Evolutionary conservation across 2,329 filamentous ascomycete species (phyloP).

Genomic region (Intubia oerlemansii): DNA sequence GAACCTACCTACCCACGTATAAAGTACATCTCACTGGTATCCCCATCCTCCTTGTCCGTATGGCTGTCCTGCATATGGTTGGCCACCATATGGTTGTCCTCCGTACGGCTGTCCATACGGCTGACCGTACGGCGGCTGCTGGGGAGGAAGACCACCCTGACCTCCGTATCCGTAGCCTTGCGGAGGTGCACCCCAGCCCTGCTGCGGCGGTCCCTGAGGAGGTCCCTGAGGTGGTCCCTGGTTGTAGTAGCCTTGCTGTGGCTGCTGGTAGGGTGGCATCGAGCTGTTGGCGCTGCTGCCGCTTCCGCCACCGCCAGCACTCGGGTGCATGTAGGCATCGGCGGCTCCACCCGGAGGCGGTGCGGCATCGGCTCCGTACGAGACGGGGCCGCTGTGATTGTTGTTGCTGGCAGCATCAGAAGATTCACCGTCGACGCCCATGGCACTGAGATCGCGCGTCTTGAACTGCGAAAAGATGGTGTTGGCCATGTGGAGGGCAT

Average conservation of each 20-base stretch:
- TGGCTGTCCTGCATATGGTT: neutral
- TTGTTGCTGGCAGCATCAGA: slow-evolving; percentile 20
- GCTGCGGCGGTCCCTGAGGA: neutral
- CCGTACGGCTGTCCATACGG: slow-evolving; percentile 4
- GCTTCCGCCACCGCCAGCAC: slow-evolving; percentile 3
- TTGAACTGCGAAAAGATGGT: slow-evolving; percentile 41
- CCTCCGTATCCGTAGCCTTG: slow-evolving; percentile 2
- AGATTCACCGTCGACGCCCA: too few relatives aligned
- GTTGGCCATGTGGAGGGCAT: slow-evolving; percentile 19
- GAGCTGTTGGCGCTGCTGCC: neutral
- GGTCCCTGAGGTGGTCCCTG: neutral
- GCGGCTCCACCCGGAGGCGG: slow-evolving; percentile 6
- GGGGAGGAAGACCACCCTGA: slow-evolving; percentile 1
- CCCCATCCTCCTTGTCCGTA: slow-evolving; percentile 4
- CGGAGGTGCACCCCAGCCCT: slow-evolving; percentile 2
- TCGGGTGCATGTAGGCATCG: slow-evolving; percentile 6
- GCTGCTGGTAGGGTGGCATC: slow-evolving; percentile 1
- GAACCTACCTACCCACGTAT: too few relatives aligned
- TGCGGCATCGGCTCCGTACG: slow-evolving; percentile 15
- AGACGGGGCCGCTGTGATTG: slow-evolving; percentile 10
- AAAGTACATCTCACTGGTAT: too few relatives aligned
- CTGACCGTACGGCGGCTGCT: slow-evolving; percentile 1
- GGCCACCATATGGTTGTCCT: neutral
- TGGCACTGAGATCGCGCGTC: slow-evolving; percentile 32
- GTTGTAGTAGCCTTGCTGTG: slow-evolving; percentile 2